phyloP scores from a whole-genome alignment of 2,329 filamentous ascomycete genomes.

The Cryphonectria nitschkei region DNA sequence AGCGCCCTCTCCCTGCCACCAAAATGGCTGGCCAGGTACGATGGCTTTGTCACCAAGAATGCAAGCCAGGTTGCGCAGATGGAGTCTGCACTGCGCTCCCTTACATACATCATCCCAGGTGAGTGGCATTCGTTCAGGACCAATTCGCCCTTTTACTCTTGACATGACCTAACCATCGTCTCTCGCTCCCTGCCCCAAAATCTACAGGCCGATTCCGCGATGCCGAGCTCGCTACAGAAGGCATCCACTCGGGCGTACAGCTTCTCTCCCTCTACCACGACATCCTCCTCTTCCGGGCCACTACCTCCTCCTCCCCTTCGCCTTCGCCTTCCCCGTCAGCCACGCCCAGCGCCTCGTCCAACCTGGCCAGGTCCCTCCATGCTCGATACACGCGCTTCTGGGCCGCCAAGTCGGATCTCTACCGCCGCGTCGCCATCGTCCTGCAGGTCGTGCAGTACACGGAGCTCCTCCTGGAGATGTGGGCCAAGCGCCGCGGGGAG shows the following conservation, averaged over 20 bases:
- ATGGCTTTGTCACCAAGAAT: constrained; percentile 93
- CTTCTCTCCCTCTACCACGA: constrained; percentile 94
- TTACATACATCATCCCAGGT: constrained; percentile 96
- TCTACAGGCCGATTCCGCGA: constrained; percentile 78
- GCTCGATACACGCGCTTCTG: constrained; percentile 70
- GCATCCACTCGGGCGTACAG: constrained; percentile 84
- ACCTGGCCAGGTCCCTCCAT: constrained; percentile 61
- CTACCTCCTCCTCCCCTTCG: constrained; percentile 54
- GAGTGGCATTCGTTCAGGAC: constrained; percentile 27
- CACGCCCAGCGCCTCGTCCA: constrained; percentile 56
- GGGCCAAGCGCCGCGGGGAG: constrained; percentile 83
- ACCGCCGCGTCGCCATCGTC: constrained; percentile 78
- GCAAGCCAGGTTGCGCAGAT: constrained; percentile 92
- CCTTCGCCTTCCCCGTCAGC: constrained; percentile 48
- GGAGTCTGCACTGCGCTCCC: constrained; percentile 85
- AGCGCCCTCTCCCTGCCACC: constrained; percentile 62
- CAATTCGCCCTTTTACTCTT: background rate
- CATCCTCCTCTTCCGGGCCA: constrained; percentile 70
- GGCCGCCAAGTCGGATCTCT: constrained; percentile 67
- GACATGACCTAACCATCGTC: background rate
- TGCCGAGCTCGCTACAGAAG: constrained; percentile 93
- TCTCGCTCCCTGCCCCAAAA: background rate
- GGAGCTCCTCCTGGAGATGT: constrained; percentile 97
- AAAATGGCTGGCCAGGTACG: constrained; percentile 73
- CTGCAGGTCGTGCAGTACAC: constrained; percentile 94